Percentiles rank a stretch among this genome's conserved stretches.
Evolutionary conservation across 2,329 filamentous ascomycete species (phyloP).

Genomic region (Sporothrix brasiliensis): DNA sequence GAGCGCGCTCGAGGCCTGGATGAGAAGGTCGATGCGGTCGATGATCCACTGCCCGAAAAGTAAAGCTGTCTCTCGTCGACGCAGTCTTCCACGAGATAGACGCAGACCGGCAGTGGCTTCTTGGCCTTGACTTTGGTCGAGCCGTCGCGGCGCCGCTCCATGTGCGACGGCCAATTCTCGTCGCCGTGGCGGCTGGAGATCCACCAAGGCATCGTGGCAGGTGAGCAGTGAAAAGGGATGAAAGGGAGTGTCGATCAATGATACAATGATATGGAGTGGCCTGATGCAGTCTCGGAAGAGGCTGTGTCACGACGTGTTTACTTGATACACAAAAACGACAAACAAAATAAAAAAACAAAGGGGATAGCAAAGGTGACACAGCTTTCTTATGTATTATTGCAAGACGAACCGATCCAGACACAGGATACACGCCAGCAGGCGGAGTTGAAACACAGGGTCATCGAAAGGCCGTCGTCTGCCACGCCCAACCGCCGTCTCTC

Average conservation of each 20-base stretch:
- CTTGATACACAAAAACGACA: not conserved
- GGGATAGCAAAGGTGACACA: not conserved
- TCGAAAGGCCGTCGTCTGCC: not conserved
- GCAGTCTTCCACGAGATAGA: not conserved
- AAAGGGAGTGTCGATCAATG: not conserved
- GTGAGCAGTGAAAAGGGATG: not conserved
- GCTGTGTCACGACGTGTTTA: not conserved
- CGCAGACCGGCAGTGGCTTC: not conserved
- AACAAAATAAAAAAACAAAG: not conserved
- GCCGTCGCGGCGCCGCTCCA: slow-evolving; percentile 25
- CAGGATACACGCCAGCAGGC: not conserved
- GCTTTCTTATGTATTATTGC: slow-evolving; percentile 18
- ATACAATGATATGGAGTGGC: not conserved
- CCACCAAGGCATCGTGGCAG: slow-evolving; percentile 24
- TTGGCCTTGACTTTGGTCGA: slow-evolving; percentile 20
- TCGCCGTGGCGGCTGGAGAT: not conserved
- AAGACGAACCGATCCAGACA: not conserved
- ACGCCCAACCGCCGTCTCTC: too few species aligned
- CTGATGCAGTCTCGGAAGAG: not conserved
- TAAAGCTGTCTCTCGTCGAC: not conserved
- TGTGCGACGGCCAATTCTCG: slow-evolving; percentile 24
- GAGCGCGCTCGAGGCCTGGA: not conserved
- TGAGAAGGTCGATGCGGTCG: not conserved
- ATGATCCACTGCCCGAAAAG: not conserved
- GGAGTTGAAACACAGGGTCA: not conserved